Base-by-base conservation (phyloP, 495 filamentous ascomycete genomes). In the Xylaria bambusicola region DNA sequence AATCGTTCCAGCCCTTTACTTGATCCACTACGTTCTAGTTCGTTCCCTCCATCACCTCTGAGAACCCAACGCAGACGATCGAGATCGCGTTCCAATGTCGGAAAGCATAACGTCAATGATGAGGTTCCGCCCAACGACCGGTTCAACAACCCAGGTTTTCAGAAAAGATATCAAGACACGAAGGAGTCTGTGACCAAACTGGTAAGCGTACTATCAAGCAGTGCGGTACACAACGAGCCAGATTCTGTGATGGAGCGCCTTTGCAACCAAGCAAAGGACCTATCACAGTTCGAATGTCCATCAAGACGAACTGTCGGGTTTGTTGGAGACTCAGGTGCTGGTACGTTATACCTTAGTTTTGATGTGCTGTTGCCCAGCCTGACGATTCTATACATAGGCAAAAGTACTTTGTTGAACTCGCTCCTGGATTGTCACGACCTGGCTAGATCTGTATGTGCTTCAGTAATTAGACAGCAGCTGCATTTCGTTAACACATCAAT, bases 391-490 rank as follows among this genome's bases (percentile, higher is more conserved):
- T 31, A 36, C 26, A 12, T 42, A 59, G 74, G 74, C 7, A 75
- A 77, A 57, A 75, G 73, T 60, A 75, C 73, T 48, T 55, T 77
- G 33, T 63, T 77, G 0, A 77, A 75, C 54, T 75, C 73, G 15
- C 62, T 75, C 7, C 58, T 77, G 0, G 75, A 77, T 53, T 55
- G 42, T 18, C 31, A 54, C 7, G 65, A 58, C 7, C 52, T 77
- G 15, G 70, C 72, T 3, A 59, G 65, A 58, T 51, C 68, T 9
- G 74, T 75, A 65, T 70, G 73, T 68, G 0, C 17, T 38, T n/a
- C 6, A 5, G 33, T 18, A 23, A 10, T 2, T 44, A 27, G 8
- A 4, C 3, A 29, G 24, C 3, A 2, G 5, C 27, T 7, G 7
- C 17, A 21, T 20, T 9, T 44, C 42, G 38, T 18, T 56, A 6